These are phyloP conservation scores for Cardamine occulta DNA, from an alignment of 345 rosid genomes.

Conservation along the genomic window DNA sequence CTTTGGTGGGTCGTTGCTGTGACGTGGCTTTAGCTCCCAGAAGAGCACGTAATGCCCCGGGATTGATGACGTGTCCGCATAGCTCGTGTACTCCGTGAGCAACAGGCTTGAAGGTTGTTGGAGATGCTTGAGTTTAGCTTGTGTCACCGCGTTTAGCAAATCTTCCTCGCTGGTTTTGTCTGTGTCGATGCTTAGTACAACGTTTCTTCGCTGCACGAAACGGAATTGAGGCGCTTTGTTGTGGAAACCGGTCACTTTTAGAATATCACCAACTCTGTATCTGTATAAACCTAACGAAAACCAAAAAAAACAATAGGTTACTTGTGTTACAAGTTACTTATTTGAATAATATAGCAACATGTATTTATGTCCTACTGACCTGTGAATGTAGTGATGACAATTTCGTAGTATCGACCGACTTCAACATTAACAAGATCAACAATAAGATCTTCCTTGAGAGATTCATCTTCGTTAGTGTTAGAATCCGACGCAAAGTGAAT, in stretches of 20 bases:
- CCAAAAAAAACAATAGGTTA: background rate
- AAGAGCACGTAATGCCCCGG: constrained; percentile 93
- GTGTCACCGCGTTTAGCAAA: constrained; percentile 75
- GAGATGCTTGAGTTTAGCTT: constrained; percentile 61
- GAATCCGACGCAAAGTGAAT: constrained; percentile 33
- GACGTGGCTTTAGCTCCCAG: constrained; percentile 78
- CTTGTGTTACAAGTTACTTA: constrained; percentile 31
- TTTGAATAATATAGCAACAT: background rate
- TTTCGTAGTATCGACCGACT: constrained; percentile 74
- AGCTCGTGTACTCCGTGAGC: constrained; percentile 80
- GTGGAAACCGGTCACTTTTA: constrained; percentile 79
- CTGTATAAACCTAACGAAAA: constrained; percentile 64
- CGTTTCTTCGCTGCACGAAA: constrained; percentile 79
- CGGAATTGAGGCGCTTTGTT: constrained; percentile 88
- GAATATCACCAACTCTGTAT: constrained; percentile 91
- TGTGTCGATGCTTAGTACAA: constrained; percentile 79
- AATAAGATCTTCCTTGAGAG: constrained; percentile 51
- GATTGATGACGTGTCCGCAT: constrained; percentile 71
- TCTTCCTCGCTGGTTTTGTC: constrained; percentile 96
- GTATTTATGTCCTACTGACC: constrained; percentile 46
- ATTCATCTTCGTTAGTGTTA: constrained; percentile 55
- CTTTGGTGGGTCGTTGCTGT: constrained; percentile 55
- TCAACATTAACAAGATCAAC: constrained; percentile 81
- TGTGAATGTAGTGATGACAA: constrained; percentile 88
- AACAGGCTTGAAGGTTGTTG: constrained; percentile 69